Base-by-base conservation (phyloP, 202 grass and related monocot genomes). In the Panicum hallii region DNA sequence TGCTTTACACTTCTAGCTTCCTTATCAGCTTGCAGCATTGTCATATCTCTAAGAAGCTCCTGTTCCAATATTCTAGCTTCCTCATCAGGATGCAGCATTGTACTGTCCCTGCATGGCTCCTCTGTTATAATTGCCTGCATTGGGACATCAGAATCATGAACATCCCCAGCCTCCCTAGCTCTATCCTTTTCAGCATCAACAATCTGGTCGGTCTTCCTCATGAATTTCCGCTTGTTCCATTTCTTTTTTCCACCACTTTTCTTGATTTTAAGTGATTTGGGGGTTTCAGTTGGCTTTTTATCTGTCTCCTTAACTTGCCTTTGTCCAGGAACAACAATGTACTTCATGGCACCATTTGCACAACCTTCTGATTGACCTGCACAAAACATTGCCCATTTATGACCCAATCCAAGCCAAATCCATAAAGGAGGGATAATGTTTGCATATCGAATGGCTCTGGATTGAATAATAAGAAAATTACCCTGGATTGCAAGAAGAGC, bases 401-500 rank as follows among this genome's bases (percentile, higher is more conserved):
- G 49, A 70, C 6, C 16, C 16, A 40, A 47, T 80, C 70, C 4
- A 88, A 69, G 65, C n/a, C 26, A 87, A 60, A 16, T 66, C 38
- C 5, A 32, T 17, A 77, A 66, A 79, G 11, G 64, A 65, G 6
- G 26, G 54, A 83, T 74, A 78, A 50, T 40, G 16, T 78, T 81
- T 84, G 17, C 43, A 58, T 4, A 63, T 32, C 13, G 2, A 68
- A 81, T 56, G 82, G 1, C 26, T 20, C 60, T 71, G 60, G 13
- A 60, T 63, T 30, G 56, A 38, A 64, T 22, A 46, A 23, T 73
- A 34, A 73, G 9, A 84, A 82, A 65, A 50, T 64, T 62, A 79
- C 74, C 68, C 34, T 95, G 93, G 64, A 99, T 99, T 23, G 96
- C 96, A 79, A 99, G 90, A 88, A 94, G 93, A 91, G 93, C 90